These are phyloP conservation scores for Xylaria scruposa DNA, from an alignment of 495 filamentous ascomycete genomes.

Conservation along the genomic window DNA sequence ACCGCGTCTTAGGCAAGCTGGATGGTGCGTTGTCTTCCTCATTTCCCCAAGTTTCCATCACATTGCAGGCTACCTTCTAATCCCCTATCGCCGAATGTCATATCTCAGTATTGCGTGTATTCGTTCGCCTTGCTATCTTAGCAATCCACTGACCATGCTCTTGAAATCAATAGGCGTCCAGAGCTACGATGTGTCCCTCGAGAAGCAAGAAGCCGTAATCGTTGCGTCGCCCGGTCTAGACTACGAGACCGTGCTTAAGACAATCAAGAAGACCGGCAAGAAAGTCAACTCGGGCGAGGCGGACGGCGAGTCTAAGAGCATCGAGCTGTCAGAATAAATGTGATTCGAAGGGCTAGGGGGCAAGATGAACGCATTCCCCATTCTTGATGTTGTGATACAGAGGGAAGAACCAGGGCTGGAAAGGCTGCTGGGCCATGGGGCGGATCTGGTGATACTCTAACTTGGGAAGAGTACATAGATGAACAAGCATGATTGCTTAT, in stretches of 20 bases:
- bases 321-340: constrained; percentile 46
- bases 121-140: not conserved
- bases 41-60: not conserved
- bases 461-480: not conserved
- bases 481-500: constrained; percentile 5
- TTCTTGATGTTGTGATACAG: not conserved
- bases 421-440: not conserved
- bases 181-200: constrained; percentile 83
- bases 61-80: not conserved
- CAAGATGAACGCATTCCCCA: not conserved
- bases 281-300: constrained; percentile 76
- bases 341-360: not conserved
- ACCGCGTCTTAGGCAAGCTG: constrained; percentile 92
- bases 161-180: constrained; percentile 71
- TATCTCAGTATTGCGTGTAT: not conserved
- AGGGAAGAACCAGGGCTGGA: not conserved
- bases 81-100: not conserved
- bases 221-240: constrained; percentile 66
- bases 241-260: constrained; percentile 82
- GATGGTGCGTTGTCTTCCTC: constrained; percentile 66
- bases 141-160: constrained; percentile 3
- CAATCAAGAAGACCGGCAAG: constrained; percentile 96
- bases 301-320: constrained; percentile 56
- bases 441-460: not conserved
- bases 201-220: constrained; percentile 78